Conservation (phyloP, 1,284 basidiomycete genomes). For the Xerocomus minutiporus region DNA sequence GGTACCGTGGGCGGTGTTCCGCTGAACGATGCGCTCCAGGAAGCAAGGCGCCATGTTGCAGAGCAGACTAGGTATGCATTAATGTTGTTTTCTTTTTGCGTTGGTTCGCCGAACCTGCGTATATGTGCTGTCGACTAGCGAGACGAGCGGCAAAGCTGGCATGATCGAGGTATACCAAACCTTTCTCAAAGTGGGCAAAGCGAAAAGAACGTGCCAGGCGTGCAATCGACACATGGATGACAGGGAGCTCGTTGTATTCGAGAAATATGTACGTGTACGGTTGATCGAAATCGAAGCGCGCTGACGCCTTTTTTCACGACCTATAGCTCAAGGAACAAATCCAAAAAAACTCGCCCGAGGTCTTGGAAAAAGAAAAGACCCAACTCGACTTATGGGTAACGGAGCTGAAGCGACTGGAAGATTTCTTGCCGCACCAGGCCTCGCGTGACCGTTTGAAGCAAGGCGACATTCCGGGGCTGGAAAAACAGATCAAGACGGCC, state of each 20-base stretch:
- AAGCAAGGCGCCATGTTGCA: slow-evolving; percentile 51
- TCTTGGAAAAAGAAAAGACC: slow-evolving; percentile 33
- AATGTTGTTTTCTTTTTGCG: neutral
- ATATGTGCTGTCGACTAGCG: slow-evolving; percentile 8
- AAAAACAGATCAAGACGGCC: slow-evolving; percentile 58
- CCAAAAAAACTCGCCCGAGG: slow-evolving; percentile 43
- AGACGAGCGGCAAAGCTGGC: slow-evolving; percentile 33
- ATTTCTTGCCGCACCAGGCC: slow-evolving; percentile 51
- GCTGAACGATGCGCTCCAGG: slow-evolving; percentile 55
- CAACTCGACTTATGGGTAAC: slow-evolving; percentile 61
- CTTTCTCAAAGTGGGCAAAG: slow-evolving; percentile 58
- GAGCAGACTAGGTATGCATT: slow-evolving; percentile 50
- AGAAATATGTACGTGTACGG: slow-evolving; percentile 53
- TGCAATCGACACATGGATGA: slow-evolving; percentile 71
- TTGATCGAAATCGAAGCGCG: neutral
- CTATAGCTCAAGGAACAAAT: slow-evolving; percentile 53
- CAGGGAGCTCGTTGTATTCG: slow-evolving; percentile 59
- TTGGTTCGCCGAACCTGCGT: neutral
- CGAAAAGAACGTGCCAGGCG: slow-evolving; percentile 67
- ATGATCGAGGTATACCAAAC: slow-evolving; percentile 57
- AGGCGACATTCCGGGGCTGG: slow-evolving; percentile 63
- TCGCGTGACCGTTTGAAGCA: slow-evolving; percentile 50
- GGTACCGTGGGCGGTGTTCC: slow-evolving; percentile 40
- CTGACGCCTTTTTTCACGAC: slow-evolving; percentile 1
- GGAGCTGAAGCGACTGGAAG: slow-evolving; percentile 57